Evolutionary conservation across 306 rosid genomes (phyloP).

Genomic region (Cicer yamashitae): DNA sequence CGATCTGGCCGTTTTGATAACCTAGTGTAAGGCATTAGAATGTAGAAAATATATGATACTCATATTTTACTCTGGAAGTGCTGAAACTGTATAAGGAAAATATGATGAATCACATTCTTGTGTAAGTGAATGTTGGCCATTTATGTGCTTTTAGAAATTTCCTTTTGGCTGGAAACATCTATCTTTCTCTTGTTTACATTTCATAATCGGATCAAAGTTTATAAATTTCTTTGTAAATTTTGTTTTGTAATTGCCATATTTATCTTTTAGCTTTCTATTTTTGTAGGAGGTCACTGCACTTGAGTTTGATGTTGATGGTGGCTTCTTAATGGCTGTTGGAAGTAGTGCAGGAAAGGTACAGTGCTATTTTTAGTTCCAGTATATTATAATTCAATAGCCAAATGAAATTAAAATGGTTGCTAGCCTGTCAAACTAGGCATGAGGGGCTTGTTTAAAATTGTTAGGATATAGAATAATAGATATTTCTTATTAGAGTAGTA

Average conservation of each 20-base stretch:
- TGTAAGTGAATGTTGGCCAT: slow-evolving; percentile 4
- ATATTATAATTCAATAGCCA: slow-evolving; percentile 18
- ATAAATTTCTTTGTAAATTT: slow-evolving; percentile 23
- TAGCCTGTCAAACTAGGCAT: too few relatives aligned
- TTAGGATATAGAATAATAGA: too few relatives aligned
- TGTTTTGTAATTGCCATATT: slow-evolving; percentile 8
- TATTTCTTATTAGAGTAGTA: too few relatives aligned
- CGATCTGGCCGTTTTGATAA: too few relatives aligned
- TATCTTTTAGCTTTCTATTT: slow-evolving; percentile 40
- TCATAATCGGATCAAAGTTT: slow-evolving; percentile 11
- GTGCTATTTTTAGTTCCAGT: slow-evolving; percentile 19
- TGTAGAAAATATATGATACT: slow-evolving; percentile 6
- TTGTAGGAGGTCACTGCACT: slow-evolving; percentile 91
- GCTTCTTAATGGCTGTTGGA: slow-evolving; percentile 90
- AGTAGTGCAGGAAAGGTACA: slow-evolving; percentile 92
- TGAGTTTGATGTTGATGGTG: slow-evolving; percentile 79
- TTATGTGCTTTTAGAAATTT: slow-evolving; percentile 14
- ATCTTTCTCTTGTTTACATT: slow-evolving; percentile 14
- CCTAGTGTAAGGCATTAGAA: not conserved
- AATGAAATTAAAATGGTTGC: not conserved
- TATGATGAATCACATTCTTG: slow-evolving; percentile 2
- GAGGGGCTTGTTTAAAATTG: too few relatives aligned
- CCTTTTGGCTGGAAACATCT: slow-evolving; percentile 35
- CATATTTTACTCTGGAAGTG: slow-evolving; percentile 16
- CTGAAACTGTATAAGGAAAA: slow-evolving; percentile 20